Evolutionary conservation across 768 basidiomycete species (phyloP).

Genomic region (Xerocomellus dryophilus): DNA sequence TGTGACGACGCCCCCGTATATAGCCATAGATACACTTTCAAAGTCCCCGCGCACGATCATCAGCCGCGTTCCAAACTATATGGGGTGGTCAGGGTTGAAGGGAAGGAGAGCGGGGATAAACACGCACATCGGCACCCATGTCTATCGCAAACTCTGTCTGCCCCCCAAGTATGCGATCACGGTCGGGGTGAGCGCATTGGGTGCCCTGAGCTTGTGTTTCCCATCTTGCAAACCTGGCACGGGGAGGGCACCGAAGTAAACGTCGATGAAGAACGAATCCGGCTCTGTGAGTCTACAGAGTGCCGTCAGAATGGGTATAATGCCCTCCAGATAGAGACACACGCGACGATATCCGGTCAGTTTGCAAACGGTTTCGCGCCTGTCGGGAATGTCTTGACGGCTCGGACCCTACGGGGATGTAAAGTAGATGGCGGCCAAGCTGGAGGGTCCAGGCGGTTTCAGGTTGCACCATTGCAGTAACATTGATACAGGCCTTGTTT

Average conservation of each 20-base stretch:
- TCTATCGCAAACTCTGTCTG: slow-evolving; percentile 63
- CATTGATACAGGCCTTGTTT: slow-evolving; percentile 26
- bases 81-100: slow-evolving; percentile 2
- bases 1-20: slow-evolving; percentile 52
- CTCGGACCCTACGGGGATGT: slow-evolving; percentile 58
- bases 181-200: slow-evolving; percentile 72
- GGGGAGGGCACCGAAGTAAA: slow-evolving; percentile 72
- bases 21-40: slow-evolving; percentile 49
- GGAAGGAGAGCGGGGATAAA: neutral
- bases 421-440: slow-evolving; percentile 71
- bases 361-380: slow-evolving; percentile 59
- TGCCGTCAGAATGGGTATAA: neutral
- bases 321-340: slow-evolving; percentile 23
- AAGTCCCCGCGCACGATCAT: slow-evolving; percentile 82
- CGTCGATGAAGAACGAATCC: slow-evolving; percentile 66
- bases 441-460: slow-evolving; percentile 52
- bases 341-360: slow-evolving; percentile 64
- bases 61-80: slow-evolving; percentile 68
- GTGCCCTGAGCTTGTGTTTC: slow-evolving; percentile 59
- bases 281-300: slow-evolving; percentile 62
- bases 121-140: slow-evolving; percentile 64
- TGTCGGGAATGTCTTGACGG: slow-evolving; percentile 67
- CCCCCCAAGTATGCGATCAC: slow-evolving; percentile 70
- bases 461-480: slow-evolving; percentile 71
- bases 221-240: slow-evolving; percentile 39